A percentile compares a stretch with the other conserved stretches of the same genome.
Evolutionary conservation across 2,329 filamentous ascomycete species (phyloP).

Genomic region (Elsinoe perseae): DNA sequence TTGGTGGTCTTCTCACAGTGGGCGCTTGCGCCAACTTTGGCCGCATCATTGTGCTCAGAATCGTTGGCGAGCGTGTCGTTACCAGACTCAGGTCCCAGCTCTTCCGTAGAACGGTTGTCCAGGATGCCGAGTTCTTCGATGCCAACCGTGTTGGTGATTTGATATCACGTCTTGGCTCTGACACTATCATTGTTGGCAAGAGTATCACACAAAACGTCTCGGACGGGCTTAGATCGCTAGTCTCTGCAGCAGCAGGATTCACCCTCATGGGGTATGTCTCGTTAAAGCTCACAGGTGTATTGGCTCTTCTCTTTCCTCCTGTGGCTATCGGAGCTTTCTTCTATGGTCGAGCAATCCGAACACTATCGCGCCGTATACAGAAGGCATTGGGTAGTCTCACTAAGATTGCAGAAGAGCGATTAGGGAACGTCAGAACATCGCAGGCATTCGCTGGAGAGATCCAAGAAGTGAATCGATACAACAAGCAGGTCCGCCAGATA

Average conservation of each 20-base stretch:
- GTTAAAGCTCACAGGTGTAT: constrained; percentile 76
- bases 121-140: constrained; percentile 98
- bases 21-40: constrained; percentile 90
- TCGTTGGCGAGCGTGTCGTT: constrained; percentile 92
- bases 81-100: constrained; percentile 80
- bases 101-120: constrained; percentile 86
- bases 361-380: constrained; percentile 85
- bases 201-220: constrained; percentile 97
- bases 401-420: constrained; percentile 95
- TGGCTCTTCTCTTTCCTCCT: constrained; percentile 81
- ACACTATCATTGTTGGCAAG: constrained; percentile 96
- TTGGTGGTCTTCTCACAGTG: constrained; percentile 65
- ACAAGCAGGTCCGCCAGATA: constrained; percentile 82
- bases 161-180: constrained; percentile 89
- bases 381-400: constrained; percentile 86
- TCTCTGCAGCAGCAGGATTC: constrained; percentile 85
- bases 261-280: constrained; percentile 94
- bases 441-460: constrained; percentile 94
- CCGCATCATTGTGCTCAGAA: constrained; percentile 82
- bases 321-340: constrained; percentile 85
- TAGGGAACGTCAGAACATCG: constrained; percentile 92
- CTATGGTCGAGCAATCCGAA: constrained; percentile 82
- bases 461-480: constrained; percentile 84
- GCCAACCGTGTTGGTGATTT: constrained; percentile 94
- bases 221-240: constrained; percentile 82